Conservation (phyloP, 2,329 filamentous ascomycete species). For the Cladosporium sp. region DNA sequence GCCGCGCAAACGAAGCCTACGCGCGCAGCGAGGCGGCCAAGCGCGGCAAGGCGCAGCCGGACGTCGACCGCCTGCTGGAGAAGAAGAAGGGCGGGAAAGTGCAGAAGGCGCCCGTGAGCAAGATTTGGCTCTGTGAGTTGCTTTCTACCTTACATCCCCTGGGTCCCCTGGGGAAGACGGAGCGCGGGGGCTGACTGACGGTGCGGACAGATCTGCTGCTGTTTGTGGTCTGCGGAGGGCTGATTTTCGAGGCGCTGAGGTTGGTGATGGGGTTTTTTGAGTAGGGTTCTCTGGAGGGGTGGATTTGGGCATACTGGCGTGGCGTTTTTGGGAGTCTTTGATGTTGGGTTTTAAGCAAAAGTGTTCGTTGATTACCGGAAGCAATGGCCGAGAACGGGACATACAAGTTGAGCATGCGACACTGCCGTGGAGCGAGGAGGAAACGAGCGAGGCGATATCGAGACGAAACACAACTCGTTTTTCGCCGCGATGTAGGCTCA, state of each 20-base stretch:
- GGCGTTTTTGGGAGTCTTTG: no score
- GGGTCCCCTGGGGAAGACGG: background rate
- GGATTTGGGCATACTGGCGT: no score
- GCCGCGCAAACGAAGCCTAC: conserved; percentile 73
- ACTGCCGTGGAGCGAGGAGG: no score
- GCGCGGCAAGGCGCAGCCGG: conserved; percentile 58
- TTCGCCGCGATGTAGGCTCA: no score
- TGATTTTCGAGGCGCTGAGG: conserved; percentile 52
- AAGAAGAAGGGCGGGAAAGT: conserved; percentile 35
- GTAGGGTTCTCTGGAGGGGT: background rate
- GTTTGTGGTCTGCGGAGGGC: conserved; percentile 58
- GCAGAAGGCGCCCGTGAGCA: conserved; percentile 45
- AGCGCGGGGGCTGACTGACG: background rate
- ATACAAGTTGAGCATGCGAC: no score
- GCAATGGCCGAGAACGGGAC: no score
- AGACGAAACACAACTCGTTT: no score
- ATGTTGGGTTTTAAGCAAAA: no score
- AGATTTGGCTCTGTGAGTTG: conserved; percentile 54
- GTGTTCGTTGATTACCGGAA: no score
- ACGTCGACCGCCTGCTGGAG: conserved; percentile 43
- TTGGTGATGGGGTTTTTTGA: conserved; percentile 34
- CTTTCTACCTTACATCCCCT: no score
- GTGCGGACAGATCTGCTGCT: conserved; percentile 47
- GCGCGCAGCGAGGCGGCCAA: conserved; percentile 64
- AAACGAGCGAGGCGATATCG: no score